These are phyloP conservation scores for Mediolabrus comicus DNA, from an alignment of 108 stramenopile species.

Conservation along the genomic window DNA sequence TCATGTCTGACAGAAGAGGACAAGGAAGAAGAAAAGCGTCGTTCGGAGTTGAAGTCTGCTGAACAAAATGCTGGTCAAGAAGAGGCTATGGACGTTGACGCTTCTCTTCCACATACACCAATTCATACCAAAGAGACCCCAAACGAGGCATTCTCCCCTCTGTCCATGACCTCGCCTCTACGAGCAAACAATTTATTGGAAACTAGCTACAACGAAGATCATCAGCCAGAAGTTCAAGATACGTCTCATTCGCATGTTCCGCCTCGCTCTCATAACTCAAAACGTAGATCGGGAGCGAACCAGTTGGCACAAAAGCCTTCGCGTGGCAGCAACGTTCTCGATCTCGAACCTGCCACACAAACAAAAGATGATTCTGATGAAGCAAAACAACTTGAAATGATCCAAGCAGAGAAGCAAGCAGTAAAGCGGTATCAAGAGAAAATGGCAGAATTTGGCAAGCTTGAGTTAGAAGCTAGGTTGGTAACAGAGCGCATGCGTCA, in stretches of 20 bases:
- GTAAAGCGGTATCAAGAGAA: slow-evolving; percentile 18
- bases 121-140: neutral
- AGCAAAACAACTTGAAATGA: slow-evolving; percentile 2
- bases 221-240: neutral
- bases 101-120: neutral
- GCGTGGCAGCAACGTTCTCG: neutral
- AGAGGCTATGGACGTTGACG: neutral
- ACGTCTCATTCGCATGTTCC: neutral
- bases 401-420: slow-evolving; percentile 7
- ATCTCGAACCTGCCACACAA: neutral
- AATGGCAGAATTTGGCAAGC: slow-evolving; percentile 22
- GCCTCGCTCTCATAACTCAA: neutral
- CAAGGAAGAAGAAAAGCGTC: slow-evolving; percentile 2
- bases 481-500: slow-evolving; percentile 17
- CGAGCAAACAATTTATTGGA: slow-evolving; percentile 6
- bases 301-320: neutral
- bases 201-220: neutral
- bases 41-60: neutral
- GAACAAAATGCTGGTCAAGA: neutral
- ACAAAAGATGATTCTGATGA: neutral
- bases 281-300: neutral
- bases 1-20: neutral
- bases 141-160: neutral
- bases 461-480: slow-evolving; percentile 19
- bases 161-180: slow-evolving; percentile 11